These are phyloP conservation scores for Tephrocybe sp. DNA, from an alignment of 768 basidiomycete species.

Conservation along the genomic window DNA sequence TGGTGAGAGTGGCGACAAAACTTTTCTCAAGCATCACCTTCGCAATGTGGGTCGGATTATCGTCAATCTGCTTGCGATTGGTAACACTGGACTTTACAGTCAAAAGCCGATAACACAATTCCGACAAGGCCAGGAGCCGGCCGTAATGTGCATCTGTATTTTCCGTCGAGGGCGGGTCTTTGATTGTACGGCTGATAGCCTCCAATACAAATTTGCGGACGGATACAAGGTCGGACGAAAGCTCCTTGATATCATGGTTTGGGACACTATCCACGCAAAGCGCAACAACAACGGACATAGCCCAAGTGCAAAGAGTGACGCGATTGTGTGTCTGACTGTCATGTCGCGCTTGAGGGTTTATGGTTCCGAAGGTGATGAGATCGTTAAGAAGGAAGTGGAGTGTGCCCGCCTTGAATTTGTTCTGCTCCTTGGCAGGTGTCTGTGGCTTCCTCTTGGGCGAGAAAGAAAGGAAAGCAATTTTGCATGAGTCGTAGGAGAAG, in stretches of 20 bases:
- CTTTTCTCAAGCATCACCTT: slow-evolving; percentile 99
- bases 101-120: slow-evolving; percentile 85
- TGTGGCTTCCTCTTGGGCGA: slow-evolving; percentile 63
- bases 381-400: slow-evolving; percentile 82
- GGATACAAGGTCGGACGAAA: slow-evolving; percentile 74
- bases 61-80: slow-evolving; percentile 60
- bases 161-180: slow-evolving; percentile 65
- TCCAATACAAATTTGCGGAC: slow-evolving; percentile 93
- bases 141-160: slow-evolving; percentile 78
- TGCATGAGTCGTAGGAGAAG: slow-evolving; percentile 92
- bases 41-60: slow-evolving; percentile 86
- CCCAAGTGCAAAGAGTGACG: slow-evolving; percentile 75
- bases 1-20: slow-evolving; percentile 86
- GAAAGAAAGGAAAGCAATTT: slow-evolving; percentile 80
- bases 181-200: slow-evolving; percentile 80
- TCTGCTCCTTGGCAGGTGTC: slow-evolving; percentile 61
- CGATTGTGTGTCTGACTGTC: slow-evolving; percentile 52
- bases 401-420: slow-evolving; percentile 62
- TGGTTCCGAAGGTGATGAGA: slow-evolving; percentile 72
- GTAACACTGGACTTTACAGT: slow-evolving; percentile 67
- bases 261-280: slow-evolving; percentile 86
- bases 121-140: slow-evolving; percentile 79
- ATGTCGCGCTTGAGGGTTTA: slow-evolving; percentile 62
- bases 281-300: slow-evolving; percentile 86
- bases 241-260: slow-evolving; percentile 68